Conservation (phyloP, 192 early-diverging fungal genomes). For the Backusella tarrabulga region DNA sequence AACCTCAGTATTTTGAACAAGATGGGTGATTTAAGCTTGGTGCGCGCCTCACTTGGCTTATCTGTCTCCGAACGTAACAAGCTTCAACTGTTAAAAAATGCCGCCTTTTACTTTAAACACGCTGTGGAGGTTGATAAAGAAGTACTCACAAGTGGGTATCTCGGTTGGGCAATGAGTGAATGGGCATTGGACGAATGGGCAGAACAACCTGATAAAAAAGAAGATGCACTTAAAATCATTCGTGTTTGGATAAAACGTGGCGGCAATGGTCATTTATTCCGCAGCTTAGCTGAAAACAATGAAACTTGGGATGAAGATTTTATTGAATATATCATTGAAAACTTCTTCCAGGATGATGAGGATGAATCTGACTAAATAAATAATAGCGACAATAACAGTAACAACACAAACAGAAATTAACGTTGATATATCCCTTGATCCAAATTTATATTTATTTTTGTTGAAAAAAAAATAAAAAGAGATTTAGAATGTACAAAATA, state of each 20-base stretch:
- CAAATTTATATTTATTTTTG: neutral
- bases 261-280: conserved; percentile 22
- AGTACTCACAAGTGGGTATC: conserved; percentile 38
- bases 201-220: conserved; percentile 44
- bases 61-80: conserved; percentile 42
- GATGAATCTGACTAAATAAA: conserved; percentile 20
- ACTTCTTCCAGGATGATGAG: conserved; percentile 30
- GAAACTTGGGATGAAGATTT: conserved; percentile 26
- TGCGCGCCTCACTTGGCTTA: conserved; percentile 38
- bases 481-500: too few species aligned
- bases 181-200: conserved; percentile 51
- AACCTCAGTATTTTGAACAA: conserved; percentile 53
- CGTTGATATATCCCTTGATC: neutral
- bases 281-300: conserved; percentile 19
- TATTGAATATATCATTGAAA: conserved; percentile 22
- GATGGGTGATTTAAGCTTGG: conserved; percentile 47
- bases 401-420: neutral
- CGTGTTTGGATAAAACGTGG: conserved; percentile 59
- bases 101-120: conserved; percentile 49
- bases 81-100: conserved; percentile 47
- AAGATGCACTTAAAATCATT: conserved; percentile 65
- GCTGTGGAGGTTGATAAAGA: conserved; percentile 43
- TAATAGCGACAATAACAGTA: neutral
- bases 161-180: conserved; percentile 45
- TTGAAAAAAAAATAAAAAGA: neutral